A percentile compares a stretch with the other conserved stretches of the same genome.
Conservation (phyloP, 257 asterid species). For the Euphrasia confusa region DNA sequence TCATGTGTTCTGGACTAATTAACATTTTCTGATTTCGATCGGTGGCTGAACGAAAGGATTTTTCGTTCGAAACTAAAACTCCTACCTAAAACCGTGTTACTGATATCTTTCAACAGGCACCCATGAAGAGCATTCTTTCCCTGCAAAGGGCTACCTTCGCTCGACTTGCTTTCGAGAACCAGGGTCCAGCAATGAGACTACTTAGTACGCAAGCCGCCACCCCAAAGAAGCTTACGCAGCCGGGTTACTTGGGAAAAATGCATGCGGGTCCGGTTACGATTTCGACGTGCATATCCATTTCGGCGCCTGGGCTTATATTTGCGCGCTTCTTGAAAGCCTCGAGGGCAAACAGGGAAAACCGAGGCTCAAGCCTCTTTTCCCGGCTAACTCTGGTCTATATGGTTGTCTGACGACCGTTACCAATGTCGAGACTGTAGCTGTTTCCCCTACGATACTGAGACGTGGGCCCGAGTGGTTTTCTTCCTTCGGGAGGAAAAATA, state of each 20-base stretch:
- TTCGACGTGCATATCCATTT: conserved; percentile 94
- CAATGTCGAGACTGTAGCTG: conserved; percentile 95
- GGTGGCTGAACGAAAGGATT: no score
- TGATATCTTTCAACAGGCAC: conserved; percentile 49
- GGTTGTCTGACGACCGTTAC: conserved; percentile 99
- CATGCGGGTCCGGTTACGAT: conserved; percentile 96
- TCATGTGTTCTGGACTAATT: no score
- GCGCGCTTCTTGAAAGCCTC: conserved; percentile 97
- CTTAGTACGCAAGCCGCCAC: conserved; percentile 85
- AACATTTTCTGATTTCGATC: no score
- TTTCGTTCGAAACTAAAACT: background rate
- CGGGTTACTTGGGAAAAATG: conserved; percentile 90
- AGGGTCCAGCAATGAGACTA: conserved; percentile 45
- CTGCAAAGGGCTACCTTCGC: conserved; percentile 42
- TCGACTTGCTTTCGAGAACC: conserved; percentile 39
- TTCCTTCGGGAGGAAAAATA: conserved; percentile 94
- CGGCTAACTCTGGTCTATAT: conserved; percentile 92
- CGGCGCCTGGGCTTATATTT: conserved; percentile 97
- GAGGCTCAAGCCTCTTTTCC: conserved; percentile 97
- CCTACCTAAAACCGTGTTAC: background rate
- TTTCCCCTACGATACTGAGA: conserved; percentile 92
- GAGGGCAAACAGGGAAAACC: conserved; percentile 99
- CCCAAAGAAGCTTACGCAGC: conserved; percentile 85
- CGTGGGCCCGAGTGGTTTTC: conserved; percentile 99
- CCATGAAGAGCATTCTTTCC: conserved; percentile 65